A percentile compares a stretch with the other conserved stretches of the same genome.
Conservation (phyloP, 345 rosid species). For the Salix viminalis region DNA sequence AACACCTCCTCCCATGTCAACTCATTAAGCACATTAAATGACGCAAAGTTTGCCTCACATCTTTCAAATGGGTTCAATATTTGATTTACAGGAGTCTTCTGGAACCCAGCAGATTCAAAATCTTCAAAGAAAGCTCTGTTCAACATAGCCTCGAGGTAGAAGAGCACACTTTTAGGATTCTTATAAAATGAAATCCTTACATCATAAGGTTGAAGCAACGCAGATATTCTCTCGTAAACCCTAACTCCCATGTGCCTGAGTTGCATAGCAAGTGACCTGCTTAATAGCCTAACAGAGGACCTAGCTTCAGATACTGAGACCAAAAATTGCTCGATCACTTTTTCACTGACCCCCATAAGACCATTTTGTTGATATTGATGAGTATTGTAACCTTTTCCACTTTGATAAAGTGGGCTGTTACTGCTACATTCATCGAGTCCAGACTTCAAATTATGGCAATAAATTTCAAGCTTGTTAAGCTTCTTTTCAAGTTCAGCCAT, state of each 20-base stretch:
- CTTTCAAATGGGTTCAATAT: constrained; percentile 71
- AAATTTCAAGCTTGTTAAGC: constrained; percentile 77
- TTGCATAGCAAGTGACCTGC: constrained; percentile 63
- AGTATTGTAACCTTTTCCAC: constrained; percentile 7
- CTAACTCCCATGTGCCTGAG: constrained; percentile 57
- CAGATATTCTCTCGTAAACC: constrained; percentile 52
- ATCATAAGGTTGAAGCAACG: constrained; percentile 70
- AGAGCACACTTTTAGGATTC: constrained; percentile 50
- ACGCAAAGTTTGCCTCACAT: constrained; percentile 60
- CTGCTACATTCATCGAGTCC: constrained; percentile 62
- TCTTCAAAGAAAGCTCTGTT: constrained; percentile 80
- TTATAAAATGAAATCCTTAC: constrained; percentile 53
- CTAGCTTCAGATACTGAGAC: constrained; percentile 67
- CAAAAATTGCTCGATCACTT: constrained; percentile 57
- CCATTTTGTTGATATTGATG: constrained; percentile 23
- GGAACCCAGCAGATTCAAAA: constrained; percentile 74
- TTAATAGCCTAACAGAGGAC: constrained; percentile 50
- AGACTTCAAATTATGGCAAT: constrained; percentile 69
- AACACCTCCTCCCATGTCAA: constrained; percentile 86
- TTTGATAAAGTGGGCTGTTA: constrained; percentile 29
- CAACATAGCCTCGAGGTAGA: constrained; percentile 67
- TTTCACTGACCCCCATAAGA: constrained; percentile 33
- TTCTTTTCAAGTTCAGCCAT: constrained; percentile 96
- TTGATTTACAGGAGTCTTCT: constrained; percentile 44
- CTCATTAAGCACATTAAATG: constrained; percentile 48